phyloP scores from a whole-genome alignment of 768 basidiomycete species.

The Tricholoma matsutake region DNA sequence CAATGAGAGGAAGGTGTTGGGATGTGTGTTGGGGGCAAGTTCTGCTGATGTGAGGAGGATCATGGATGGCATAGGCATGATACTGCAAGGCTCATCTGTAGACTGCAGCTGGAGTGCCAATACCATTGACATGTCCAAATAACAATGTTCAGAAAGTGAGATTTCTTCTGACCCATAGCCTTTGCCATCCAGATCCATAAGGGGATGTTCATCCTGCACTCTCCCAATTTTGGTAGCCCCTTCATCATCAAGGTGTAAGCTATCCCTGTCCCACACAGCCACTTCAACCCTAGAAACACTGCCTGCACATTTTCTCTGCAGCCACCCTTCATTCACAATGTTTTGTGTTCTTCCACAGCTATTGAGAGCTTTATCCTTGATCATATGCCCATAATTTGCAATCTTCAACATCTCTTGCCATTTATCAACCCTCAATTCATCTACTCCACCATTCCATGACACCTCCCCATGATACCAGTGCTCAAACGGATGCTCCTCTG shows the following conservation, averaged over 20 bases:
- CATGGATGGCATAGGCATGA: slow-evolving; percentile 39
- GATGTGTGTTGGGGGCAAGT: slow-evolving; percentile 36
- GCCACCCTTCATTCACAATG: slow-evolving; percentile 20
- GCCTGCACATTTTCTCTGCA: slow-evolving; percentile 58
- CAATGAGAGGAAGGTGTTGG: slow-evolving; percentile 39
- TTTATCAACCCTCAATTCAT: slow-evolving; percentile 71
- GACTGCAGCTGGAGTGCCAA: slow-evolving; percentile 18
- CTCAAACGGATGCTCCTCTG: slow-evolving; percentile 80
- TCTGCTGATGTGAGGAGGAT: slow-evolving; percentile 31
- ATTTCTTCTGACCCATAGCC: slow-evolving; percentile 41
- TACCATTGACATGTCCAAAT: slow-evolving; percentile 18
- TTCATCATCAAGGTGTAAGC: slow-evolving; percentile 68
- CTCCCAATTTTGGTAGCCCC: slow-evolving; percentile 40
- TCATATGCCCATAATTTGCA: slow-evolving; percentile 75
- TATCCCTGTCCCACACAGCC: slow-evolving; percentile 56
- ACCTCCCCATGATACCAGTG: slow-evolving; percentile 91
- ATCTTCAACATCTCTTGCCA: slow-evolving; percentile 86
- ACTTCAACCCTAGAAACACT: slow-evolving; percentile 56
- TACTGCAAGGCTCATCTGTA: slow-evolving; percentile 33
- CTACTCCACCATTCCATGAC: slow-evolving; percentile 85
- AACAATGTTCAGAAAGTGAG: slow-evolving; percentile 26
- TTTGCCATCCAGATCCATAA: slow-evolving; percentile 74
- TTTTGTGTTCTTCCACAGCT: slow-evolving; percentile 17
- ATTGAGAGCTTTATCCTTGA: slow-evolving; percentile 32
- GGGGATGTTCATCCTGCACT: slow-evolving; percentile 73